Evolutionary conservation across 2,329 filamentous ascomycete species (phyloP).

Genomic region (Colletotrichum costaricense): DNA sequence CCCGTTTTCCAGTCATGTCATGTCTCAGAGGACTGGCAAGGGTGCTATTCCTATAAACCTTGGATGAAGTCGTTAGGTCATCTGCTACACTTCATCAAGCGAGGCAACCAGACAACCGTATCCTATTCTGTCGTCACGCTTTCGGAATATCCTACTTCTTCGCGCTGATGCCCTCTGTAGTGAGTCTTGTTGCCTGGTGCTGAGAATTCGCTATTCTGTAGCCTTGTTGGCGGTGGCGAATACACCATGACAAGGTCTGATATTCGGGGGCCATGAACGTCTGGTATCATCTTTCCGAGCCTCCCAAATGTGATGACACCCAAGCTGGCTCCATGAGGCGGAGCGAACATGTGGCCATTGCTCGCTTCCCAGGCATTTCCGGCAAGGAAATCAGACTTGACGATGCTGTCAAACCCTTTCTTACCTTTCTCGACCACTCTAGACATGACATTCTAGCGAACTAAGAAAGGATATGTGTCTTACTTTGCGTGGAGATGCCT

Average conservation of each 20-base stretch:
- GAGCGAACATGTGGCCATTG: background rate
- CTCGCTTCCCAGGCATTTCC: background rate
- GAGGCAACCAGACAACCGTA: background rate
- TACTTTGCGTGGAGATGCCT: too few relatives aligned
- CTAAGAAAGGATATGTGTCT: too few relatives aligned
- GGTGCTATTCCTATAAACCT: background rate
- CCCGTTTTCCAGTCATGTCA: background rate
- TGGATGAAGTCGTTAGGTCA: background rate
- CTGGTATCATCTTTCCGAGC: background rate
- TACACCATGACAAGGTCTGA: background rate
- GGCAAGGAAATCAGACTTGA: too few relatives aligned
- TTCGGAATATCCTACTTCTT: too few relatives aligned
- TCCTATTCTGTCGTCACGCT: background rate
- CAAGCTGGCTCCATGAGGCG: background rate
- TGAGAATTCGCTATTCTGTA: background rate
- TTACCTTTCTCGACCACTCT: too few relatives aligned
- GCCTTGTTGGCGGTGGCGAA: background rate
- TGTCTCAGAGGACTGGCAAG: background rate
- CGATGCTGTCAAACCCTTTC: too few relatives aligned
- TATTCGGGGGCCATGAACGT: background rate
- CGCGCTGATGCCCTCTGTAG: background rate
- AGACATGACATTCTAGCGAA: too few relatives aligned
- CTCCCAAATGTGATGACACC: too few relatives aligned
- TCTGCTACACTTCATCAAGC: too few relatives aligned
- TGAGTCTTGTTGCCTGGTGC: background rate